phyloP scores from a whole-genome alignment of 1,284 basidiomycete genomes.

The Fomitopsis betulina region DNA sequence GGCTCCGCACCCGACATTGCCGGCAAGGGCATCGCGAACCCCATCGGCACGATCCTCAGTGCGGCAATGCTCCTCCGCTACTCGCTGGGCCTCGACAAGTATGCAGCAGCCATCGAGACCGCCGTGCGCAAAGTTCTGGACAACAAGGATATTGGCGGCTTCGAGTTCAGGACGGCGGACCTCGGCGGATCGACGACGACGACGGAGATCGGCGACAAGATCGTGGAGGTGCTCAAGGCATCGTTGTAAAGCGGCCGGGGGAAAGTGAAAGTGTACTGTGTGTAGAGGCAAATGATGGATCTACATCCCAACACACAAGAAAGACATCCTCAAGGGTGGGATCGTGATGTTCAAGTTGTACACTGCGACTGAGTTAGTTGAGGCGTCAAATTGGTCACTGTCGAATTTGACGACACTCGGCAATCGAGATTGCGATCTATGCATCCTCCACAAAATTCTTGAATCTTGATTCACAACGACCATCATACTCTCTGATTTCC shows the following conservation, averaged over 20 bases:
- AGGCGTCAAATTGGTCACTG: neutral
- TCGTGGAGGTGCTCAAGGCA: conserved; percentile 73
- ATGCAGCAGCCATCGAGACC: conserved; percentile 82
- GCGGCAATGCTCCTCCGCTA: conserved; percentile 94
- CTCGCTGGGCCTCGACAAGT: conserved; percentile 83
- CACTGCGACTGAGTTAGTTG: neutral
- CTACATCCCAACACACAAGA: too few relatives aligned
- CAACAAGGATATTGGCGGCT: conserved; percentile 63
- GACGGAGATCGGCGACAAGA: conserved; percentile 78
- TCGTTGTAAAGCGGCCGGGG: conserved; percentile 37
- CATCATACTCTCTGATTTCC: too few relatives aligned
- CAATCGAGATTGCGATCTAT: neutral
- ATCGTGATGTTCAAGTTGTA: neutral
- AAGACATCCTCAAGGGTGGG: too few relatives aligned
- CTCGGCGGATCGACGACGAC: conserved; percentile 80
- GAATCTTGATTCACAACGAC: neutral
- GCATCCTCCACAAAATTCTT: conserved; percentile 1
- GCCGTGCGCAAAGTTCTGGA: conserved; percentile 92
- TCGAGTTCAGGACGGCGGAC: conserved; percentile 83
- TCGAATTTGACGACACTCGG: neutral
- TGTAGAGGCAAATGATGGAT: neutral
- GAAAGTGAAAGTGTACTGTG: neutral
- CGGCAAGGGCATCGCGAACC: conserved; percentile 93
- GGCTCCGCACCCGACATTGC: conserved; percentile 97
- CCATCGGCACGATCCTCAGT: conserved; percentile 95